phyloP scores from a whole-genome alignment of 1,284 basidiomycete species.

The Apiotrichum brassicae region DNA sequence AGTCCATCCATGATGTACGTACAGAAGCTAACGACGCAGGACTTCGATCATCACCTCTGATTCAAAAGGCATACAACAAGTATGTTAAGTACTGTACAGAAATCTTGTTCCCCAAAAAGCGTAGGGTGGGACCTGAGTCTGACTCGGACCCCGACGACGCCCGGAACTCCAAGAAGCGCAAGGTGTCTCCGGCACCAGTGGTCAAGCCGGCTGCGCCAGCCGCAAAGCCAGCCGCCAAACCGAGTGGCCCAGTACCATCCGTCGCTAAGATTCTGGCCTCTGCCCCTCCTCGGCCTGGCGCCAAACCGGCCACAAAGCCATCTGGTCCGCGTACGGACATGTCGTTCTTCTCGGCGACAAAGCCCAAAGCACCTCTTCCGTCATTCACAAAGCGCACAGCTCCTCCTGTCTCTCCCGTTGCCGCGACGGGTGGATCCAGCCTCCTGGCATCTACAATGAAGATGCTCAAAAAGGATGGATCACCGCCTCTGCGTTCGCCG shows the following conservation, averaged over 20 bases:
- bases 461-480: constrained; percentile 12
- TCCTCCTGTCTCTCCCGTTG: background rate
- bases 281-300: too few relatives aligned
- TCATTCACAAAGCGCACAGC: constrained; percentile 23
- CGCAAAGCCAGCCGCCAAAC: background rate
- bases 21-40: constrained; percentile 2
- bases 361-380: constrained; percentile 23
- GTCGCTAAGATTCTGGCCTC: too few relatives aligned
- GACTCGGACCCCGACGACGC: constrained; percentile 4
- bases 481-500: background rate
- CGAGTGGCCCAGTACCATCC: too few relatives aligned
- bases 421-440: background rate
- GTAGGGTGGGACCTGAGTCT: constrained; percentile 2
- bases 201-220: background rate
- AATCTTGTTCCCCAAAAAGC: constrained; percentile 12
- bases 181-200: background rate
- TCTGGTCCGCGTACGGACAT: constrained; percentile 14
- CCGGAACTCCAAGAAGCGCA: constrained; percentile 21
- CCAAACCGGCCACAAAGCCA: too few relatives aligned
- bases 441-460: constrained; percentile 9
- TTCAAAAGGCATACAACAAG: constrained; percentile 20
- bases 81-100: constrained; percentile 16
- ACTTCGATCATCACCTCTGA: constrained; percentile 4
- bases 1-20: background rate
- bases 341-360: constrained; percentile 31